Evolutionary conservation across 495 filamentous ascomycete species (phyloP).

Genomic region (Filosporella fistucella): DNA sequence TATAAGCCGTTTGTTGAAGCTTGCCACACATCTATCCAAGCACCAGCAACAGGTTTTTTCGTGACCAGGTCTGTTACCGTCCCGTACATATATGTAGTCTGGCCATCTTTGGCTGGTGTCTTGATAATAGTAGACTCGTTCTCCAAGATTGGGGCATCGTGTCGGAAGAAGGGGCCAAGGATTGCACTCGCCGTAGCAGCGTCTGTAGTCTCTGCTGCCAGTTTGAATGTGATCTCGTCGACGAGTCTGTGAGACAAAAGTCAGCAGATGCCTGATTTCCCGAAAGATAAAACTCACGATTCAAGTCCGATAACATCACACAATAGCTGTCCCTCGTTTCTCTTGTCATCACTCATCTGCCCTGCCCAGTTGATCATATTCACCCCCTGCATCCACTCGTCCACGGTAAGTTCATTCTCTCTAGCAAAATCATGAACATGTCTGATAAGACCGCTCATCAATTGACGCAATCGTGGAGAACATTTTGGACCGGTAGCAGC

Average conservation of each 20-base stretch:
- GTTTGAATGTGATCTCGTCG: constrained; percentile 81
- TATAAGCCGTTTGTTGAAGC: constrained; percentile 80
- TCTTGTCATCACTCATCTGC: constrained; percentile 47
- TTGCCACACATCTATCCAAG: constrained; percentile 84
- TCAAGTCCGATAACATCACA: constrained; percentile 80
- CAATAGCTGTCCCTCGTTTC: constrained; percentile 75
- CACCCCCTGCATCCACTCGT: constrained; percentile 63
- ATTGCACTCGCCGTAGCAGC: constrained; percentile 76
- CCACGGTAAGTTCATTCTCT: constrained; percentile 60
- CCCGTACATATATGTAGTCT: constrained; percentile 72
- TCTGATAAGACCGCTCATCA: constrained; percentile 52
- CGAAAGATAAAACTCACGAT: constrained; percentile 50
- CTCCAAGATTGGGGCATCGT: constrained; percentile 72
- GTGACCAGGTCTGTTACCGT: constrained; percentile 67
- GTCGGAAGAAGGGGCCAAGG: constrained; percentile 84
- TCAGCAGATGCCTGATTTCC: no score
- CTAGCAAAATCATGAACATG: constrained; percentile 67
- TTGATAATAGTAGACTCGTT: constrained; percentile 70
- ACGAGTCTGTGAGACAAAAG: constrained; percentile 47
- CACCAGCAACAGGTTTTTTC: constrained; percentile 61
- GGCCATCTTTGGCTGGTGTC: constrained; percentile 50
- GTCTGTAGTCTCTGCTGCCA: constrained; percentile 63
- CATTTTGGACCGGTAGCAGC: constrained; percentile 65
- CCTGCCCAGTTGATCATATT: constrained; percentile 59
- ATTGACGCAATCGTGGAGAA: constrained; percentile 47